Percentiles rank a stretch among this genome's conserved stretches.
Evolutionary conservation across 1,284 basidiomycete species (phyloP).

Genomic region (Ceratobasidium sp.): DNA sequence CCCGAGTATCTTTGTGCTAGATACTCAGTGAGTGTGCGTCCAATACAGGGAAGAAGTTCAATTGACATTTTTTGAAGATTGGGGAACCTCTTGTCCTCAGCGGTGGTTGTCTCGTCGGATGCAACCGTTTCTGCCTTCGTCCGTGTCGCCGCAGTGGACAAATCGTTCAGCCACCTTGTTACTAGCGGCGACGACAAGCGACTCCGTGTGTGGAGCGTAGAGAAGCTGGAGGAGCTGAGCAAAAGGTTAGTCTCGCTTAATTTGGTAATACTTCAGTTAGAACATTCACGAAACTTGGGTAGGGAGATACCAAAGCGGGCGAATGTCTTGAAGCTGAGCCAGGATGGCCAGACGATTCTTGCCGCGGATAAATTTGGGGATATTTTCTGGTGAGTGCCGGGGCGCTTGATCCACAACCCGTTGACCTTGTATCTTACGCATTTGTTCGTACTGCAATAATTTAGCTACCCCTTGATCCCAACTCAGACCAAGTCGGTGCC

Average conservation of each 20-base stretch:
- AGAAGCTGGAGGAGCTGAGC: conserved; percentile 68
- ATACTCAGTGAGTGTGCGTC: conserved; percentile 1
- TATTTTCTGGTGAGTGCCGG: conserved; percentile 72
- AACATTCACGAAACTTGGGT: conserved; percentile 16
- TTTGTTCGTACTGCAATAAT: neutral
- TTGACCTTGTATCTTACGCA: neutral
- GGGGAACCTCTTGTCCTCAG: conserved; percentile 67
- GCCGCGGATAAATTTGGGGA: conserved; percentile 91
- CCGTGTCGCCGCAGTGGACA: conserved; percentile 70
- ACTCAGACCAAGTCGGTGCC: conserved; percentile 49
- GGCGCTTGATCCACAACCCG: neutral
- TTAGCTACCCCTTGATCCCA: conserved; percentile 64
- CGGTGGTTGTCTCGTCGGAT: conserved; percentile 58
- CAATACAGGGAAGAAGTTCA: too few species aligned
- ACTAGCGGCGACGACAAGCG: conserved; percentile 84
- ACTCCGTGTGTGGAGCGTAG: conserved; percentile 79
- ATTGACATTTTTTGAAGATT: conserved; percentile 60
- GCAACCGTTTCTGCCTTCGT: conserved; percentile 67
- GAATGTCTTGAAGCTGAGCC: conserved; percentile 72
- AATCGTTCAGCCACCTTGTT: conserved; percentile 66
- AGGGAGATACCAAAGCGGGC: conserved; percentile 85
- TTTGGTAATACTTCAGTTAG: conserved; percentile 52
- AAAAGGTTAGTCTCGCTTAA: conserved; percentile 65
- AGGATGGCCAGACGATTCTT: conserved; percentile 70
- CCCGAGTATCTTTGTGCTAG: conserved; percentile 3